phyloP scores from a whole-genome alignment of 495 filamentous ascomycete species.

The Trypethelium eluteriae region DNA sequence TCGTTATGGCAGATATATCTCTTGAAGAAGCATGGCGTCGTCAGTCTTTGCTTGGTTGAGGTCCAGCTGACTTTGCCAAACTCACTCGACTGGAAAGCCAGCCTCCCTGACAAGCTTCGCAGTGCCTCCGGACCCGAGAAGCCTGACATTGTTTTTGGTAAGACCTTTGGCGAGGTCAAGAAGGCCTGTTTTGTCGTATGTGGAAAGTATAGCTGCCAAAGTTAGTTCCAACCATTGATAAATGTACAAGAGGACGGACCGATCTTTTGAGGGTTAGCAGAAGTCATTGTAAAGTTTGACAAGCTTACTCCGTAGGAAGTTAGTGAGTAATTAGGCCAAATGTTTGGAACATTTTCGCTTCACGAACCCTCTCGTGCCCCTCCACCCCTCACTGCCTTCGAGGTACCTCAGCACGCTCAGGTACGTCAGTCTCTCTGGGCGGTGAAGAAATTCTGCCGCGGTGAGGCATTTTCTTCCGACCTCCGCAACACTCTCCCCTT shows the following conservation, averaged over 20 bases:
- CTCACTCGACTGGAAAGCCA: constrained; percentile 85
- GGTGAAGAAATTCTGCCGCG: constrained; percentile 4
- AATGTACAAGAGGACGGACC: constrained; percentile 3
- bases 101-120: constrained; percentile 92
- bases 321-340: too few species aligned
- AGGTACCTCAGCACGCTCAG: not conserved
- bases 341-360: too few species aligned
- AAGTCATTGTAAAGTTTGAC: constrained; percentile 16
- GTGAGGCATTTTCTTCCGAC: not conserved
- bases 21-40: constrained; percentile 37
- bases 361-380: too few species aligned
- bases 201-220: constrained; percentile 78
- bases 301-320: not conserved
- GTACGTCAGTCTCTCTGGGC: not conserved
- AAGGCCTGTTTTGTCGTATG: constrained; percentile 97
- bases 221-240: not conserved
- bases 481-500: not conserved
- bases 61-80: not conserved
- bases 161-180: constrained; percentile 94
- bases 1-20: constrained; percentile 94
- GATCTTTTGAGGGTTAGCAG: constrained; percentile 19
- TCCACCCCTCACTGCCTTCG: too few species aligned
- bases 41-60: not conserved
- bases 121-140: constrained; percentile 90
- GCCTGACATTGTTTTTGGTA: constrained; percentile 78